Evolutionary conservation across 2,329 filamentous ascomycete species (phyloP), one percentile per base, ranked within the genome.

Genomic region (Aureobasidium lini): DNA sequence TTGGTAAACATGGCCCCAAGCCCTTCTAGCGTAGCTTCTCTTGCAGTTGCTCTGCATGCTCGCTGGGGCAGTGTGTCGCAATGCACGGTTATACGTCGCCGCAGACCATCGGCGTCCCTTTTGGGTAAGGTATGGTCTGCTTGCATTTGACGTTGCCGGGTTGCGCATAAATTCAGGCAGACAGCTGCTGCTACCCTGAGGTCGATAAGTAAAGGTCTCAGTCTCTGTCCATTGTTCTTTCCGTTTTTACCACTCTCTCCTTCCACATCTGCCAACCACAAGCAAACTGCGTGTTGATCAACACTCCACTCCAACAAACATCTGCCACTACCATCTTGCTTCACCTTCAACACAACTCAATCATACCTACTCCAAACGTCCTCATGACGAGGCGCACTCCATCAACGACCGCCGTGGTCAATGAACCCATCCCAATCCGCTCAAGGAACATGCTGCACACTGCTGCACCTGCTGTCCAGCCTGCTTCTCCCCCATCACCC

Each of bases 401-500:
- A 48, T 18, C 34, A 31, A 7, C 43, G 44, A 46, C 18, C 42
- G 28, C 56, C 9, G 37, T 36, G 40, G 40, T 46, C 40, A 44
- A 29, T 11, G 31, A 53, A 39, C 40, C 57, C 39, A 59, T 59
- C 23, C 39, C 47, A 40, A 37, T 44, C 16, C 40, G 31, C 10
- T 29, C 40, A 18, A 52, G 15, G 29, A 36, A 37, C 37, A 47
- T 40, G 16, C 48, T 23, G 43, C 9, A 32, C 31, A 18, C 36
- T 32, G 18, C 37, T 6, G 57, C 47, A 16, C 57, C 47, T 29
- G 37, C 46, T 42, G 56, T 59, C 15, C 57, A 53, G 28, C 39
- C 63, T 36, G 63, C 68, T 32, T 40, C 60, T n/a, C 65, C 67
- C 1, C 66, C 67, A 2, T 66, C 68, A 28, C 63, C 67, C 28